Base-by-base conservation (phyloP, 2,329 filamentous ascomycete genomes). In the Aureobasidium sp. region DNA sequence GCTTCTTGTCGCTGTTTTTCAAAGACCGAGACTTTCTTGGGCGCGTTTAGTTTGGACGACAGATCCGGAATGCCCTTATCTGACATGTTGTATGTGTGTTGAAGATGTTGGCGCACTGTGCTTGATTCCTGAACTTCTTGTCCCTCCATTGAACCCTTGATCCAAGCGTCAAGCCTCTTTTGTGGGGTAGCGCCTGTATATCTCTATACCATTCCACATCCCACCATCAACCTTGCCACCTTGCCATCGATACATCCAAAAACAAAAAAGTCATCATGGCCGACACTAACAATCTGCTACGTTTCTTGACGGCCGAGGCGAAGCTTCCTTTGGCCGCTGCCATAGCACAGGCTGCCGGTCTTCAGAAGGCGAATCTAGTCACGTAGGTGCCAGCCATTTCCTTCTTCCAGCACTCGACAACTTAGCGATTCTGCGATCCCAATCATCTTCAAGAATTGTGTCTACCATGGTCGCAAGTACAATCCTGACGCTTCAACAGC, bases 1-100 rank as follows among this genome's bases (percentile, higher is more conserved):
- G 89, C 90, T 72, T 96, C 91, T 63, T 90, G 90, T 73, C 89
- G 91, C 73, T 95, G 89, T 68, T 87, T 87, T 76, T 96, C 92
- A 72, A 95, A 96, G 30, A 88, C 82, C 25, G 91, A 95, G 71
- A 94, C 90, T 75, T 92, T 94, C 64, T 86, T 82, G 0, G 90
- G 85, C 53, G 90, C 90, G 61, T 69, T 66, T 55, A 94, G 85
- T 75, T 95, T 96, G 27, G 45, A 42, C 10, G 57, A 51, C 14
- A 60, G 9, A 25, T 60, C 57, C 44, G 55, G 44, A 14, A 58
- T 27, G 16, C 21, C n/a, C 57, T 60, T 60, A 47, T 60, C 57
- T 39, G 57, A 51, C 57, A 59, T 59, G 55, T 9, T 32, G 32
- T 36, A 37, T 44, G 11, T 41, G 32, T 48, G 34, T 4, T 32